A percentile compares a stretch with the other conserved stretches of the same genome.
Evolutionary conservation across 2,329 filamentous ascomycete species (phyloP).

Genomic region (Leptographium wingfieldii): DNA sequence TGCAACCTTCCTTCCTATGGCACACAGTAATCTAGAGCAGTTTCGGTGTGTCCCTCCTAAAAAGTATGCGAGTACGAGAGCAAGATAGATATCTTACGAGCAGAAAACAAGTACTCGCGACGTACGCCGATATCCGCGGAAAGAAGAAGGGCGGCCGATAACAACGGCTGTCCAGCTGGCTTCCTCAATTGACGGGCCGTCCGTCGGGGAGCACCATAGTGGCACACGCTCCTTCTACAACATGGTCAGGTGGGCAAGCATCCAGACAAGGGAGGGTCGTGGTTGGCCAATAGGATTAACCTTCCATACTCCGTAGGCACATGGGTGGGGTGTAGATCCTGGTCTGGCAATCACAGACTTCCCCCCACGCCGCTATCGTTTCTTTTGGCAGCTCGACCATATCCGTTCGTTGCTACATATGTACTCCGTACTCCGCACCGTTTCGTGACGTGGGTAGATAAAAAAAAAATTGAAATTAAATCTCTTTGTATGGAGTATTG

Average conservation of each 20-base stretch:
- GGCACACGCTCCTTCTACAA: background rate
- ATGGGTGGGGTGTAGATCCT: slow-evolving; percentile 1
- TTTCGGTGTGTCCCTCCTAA: no score
- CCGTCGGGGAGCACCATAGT: background rate
- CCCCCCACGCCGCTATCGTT: background rate
- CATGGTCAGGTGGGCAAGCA: slow-evolving; percentile 1
- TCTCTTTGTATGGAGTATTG: no score
- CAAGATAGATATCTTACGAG: background rate
- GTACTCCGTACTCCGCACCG: background rate
- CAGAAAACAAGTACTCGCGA: background rate
- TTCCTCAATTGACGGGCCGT: no score
- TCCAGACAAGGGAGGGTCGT: background rate
- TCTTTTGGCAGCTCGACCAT: background rate
- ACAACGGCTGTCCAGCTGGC: background rate
- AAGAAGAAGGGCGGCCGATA: background rate
- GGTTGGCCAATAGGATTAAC: slow-evolving; percentile 5
- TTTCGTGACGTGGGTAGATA: background rate
- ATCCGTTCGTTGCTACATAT: background rate
- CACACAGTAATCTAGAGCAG: no score
- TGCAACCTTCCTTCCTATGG: no score
- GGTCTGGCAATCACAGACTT: background rate
- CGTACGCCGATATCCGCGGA: background rate
- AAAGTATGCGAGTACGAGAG: background rate
- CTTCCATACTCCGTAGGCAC: slow-evolving; percentile 5
- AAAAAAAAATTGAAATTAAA: no score